phyloP scores from a whole-genome alignment of 345 rosid species.

The Xanthoceras sorbifolium region DNA sequence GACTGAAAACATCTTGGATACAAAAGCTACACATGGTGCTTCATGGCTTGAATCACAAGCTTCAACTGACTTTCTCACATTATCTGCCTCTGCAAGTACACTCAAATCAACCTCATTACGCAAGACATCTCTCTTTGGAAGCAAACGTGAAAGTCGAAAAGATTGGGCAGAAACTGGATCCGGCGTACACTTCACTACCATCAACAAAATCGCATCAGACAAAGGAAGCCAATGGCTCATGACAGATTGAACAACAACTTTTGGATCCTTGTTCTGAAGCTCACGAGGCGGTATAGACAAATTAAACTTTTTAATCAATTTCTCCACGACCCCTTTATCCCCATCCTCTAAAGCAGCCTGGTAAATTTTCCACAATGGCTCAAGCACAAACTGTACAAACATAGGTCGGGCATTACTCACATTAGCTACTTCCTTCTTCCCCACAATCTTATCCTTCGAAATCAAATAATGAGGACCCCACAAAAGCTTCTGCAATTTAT shows the following conservation, averaged over 20 bases:
- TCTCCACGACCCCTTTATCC: slow-evolving; percentile 56
- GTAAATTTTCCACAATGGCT: slow-evolving; percentile 91
- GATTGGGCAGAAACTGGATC: slow-evolving; percentile 83
- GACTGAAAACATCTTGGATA: slow-evolving; percentile 93
- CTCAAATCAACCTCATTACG: slow-evolving; percentile 42
- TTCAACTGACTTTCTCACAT: slow-evolving; percentile 74
- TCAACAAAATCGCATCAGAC: slow-evolving; percentile 80
- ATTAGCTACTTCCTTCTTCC: slow-evolving; percentile 64
- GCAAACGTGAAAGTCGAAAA: slow-evolving; percentile 62
- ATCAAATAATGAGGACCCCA: slow-evolving; percentile 91
- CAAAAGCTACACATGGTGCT: slow-evolving; percentile 82
- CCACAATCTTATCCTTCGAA: slow-evolving; percentile 72
- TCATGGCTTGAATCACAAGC: slow-evolving; percentile 64
- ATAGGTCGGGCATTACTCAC: slow-evolving; percentile 75
- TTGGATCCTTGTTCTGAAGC: slow-evolving; percentile 84
- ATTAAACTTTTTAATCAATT: slow-evolving; percentile 72
- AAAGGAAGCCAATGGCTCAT: slow-evolving; percentile 96
- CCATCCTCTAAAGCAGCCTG: slow-evolving; percentile 72
- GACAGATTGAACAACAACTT: slow-evolving; percentile 73
- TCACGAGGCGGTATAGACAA: slow-evolving; percentile 77
- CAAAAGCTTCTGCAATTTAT: slow-evolving; percentile 63
- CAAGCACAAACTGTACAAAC: slow-evolving; percentile 97
- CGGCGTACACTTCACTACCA: slow-evolving; percentile 83
- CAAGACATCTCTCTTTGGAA: slow-evolving; percentile 67
- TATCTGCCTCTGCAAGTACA: slow-evolving; percentile 64